Base-by-base conservation (phyloP, 768 basidiomycete genomes). In the Xerocomus potaroensis region DNA sequence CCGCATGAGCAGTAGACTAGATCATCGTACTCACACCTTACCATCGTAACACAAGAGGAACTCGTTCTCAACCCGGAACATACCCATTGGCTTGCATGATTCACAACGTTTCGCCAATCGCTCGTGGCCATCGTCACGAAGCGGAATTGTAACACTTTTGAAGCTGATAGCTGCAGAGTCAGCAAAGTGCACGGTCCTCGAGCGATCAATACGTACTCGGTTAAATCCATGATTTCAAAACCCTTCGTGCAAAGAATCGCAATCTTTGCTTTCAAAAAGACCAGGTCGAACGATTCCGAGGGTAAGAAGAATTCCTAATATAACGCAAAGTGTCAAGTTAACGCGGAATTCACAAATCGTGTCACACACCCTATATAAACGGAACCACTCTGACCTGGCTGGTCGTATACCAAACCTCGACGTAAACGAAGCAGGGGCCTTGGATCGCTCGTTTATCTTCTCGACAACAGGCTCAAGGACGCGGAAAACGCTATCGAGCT, bases 141-240 rank as follows among this genome's bases (percentile, higher is more conserved):
- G 82, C 1, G 94, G 92, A 49, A 97, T 90, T 3, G 91, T 92
- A 2, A 87, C 85, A 61, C 87, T 90, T 66, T 87, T 86, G 67
- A 90, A 87, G 65, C 87, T 91, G 26, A 37, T 23, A 12, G 23
- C 16, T 39, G 16, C 4, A 24, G 31, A 3, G 43, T 45, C 24
- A 54, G 35, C 15, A 16, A 47, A 9, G 22, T n/a, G 10, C 14
- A 32, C 10, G 6, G 11, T 16, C 16, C 11, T 24, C 1, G 9
- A n/a, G 26, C 38, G 24, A 8, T 14, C 15, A 14, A 34, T 8
- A 65, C 88, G 36, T 71, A 95, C 89, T 94, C 90, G 19, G 83
- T 81, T 33, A 97, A 76, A 57, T 97, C 91, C 88, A 98, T 97
- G 58, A 97, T 95, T 66, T 97, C 94, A 58, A 97, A 97, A 32